Evolutionary conservation across 2,329 filamentous ascomycete genomes (phyloP), one percentile per base, ranked within the genome.

Genomic region (Epichloe sibirici): DNA sequence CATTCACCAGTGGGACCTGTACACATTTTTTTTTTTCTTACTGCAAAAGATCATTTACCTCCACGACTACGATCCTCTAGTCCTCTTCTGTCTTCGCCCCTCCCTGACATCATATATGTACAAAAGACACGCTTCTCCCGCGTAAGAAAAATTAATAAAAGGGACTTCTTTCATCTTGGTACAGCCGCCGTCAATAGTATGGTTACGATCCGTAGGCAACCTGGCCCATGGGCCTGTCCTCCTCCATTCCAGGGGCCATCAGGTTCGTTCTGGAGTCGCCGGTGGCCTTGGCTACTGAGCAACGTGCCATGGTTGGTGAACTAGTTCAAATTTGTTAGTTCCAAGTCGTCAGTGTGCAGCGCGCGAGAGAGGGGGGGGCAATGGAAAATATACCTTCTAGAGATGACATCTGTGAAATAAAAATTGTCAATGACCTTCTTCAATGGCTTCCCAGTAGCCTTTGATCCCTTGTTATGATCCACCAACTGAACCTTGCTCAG

Each of bases 221-320:
- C 66, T 82, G 79, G 49, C 79, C 79, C 73, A 78, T 74, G 4
- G 79, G 79, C 69, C 72, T 78, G 61, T 81, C 78, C 61, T 81
- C 77, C 63, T 78, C 76, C 67, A 81, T 77, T 51, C 86, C 86
- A 23, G 84, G 76, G 51, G 85, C 85, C 83, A 90, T 85, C 60
- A 88, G 81, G 71, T 90, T 88, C 52, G 82, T 90, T 68, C 86
- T 77, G 53, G 85, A 80, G 71, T 90, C 87, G 56, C 84, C 83
- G 9, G 82, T 83, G 54, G 85, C 86, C 79, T 96, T 97, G 59
- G 90, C 87, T 51, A 88, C 91, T 48, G 90, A 95, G 78, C 90
- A 96, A 66, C 93, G 87, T 55, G 93, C 93, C 93, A 98, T 98
- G 54, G 93, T 98, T 49, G 93, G 90, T 57, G 90, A 96, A 75